Conservation (phyloP, 306 rosid genomes). For the Rosa lucieae region DNA sequence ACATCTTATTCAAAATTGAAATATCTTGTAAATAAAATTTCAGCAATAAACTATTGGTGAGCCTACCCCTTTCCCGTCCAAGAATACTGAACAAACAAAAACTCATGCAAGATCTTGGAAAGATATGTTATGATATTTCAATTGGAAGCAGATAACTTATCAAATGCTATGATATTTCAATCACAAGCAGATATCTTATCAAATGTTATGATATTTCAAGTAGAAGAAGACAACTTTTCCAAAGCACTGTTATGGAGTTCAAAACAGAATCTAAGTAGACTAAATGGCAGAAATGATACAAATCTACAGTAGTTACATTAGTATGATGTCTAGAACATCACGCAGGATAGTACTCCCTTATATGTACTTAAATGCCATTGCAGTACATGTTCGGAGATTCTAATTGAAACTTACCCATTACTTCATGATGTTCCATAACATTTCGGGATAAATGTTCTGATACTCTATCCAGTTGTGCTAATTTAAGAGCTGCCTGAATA, state of each 20-base stretch:
- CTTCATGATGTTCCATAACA: constrained; percentile 98
- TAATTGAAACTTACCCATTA: constrained; percentile 79
- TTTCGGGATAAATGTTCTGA: constrained; percentile 83
- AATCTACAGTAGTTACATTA: neutral
- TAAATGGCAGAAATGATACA: neutral
- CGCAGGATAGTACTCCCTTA: neutral
- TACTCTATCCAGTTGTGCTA: constrained; percentile 88
- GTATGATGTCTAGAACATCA: neutral
- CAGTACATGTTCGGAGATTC: neutral
- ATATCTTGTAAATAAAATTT: constrained; percentile 19
- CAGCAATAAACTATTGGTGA: neutral
- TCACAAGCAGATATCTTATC: neutral
- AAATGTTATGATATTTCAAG: neutral
- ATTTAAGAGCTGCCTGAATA: constrained; percentile 80
- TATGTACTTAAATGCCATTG: constrained; percentile 6
- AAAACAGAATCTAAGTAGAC: neutral
- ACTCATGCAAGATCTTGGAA: neutral
- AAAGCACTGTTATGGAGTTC: constrained; percentile 8
- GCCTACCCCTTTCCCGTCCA: neutral
- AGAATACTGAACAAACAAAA: neutral
- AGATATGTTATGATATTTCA: neutral
- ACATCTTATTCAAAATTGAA: constrained; percentile 38
- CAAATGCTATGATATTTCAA: neutral
- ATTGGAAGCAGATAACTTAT: neutral
- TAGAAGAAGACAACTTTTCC: neutral